Conservation (phyloP, 2,329 filamentous ascomycete species). For the Colletotrichum shisoi region DNA sequence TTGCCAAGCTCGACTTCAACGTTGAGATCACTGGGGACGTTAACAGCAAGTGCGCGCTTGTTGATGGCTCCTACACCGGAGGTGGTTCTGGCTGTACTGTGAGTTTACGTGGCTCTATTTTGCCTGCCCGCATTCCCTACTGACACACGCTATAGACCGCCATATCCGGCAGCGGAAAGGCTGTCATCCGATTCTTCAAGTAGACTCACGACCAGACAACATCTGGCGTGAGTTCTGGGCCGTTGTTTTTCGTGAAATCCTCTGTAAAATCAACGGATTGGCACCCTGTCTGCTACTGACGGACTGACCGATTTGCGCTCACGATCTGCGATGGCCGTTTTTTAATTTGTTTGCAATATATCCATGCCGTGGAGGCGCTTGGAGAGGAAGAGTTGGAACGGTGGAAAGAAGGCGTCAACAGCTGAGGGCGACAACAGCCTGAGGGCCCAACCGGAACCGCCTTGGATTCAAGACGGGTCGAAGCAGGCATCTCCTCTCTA, state of each 20-base stretch:
- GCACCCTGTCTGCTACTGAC: slow-evolving; percentile 26
- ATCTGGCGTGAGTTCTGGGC: slow-evolving; percentile 38
- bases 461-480: slow-evolving; percentile 18
- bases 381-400: slow-evolving; percentile 38
- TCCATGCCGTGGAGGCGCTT: slow-evolving; percentile 35
- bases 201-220: slow-evolving; percentile 40
- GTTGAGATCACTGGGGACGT: slow-evolving; percentile 77
- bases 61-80: slow-evolving; percentile 68
- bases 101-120: slow-evolving; percentile 54
- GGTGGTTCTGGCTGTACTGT: slow-evolving; percentile 79
- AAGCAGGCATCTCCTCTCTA: slow-evolving; percentile 29
- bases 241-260: slow-evolving; percentile 42
- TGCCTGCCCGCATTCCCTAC: neutral
- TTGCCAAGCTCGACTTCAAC: slow-evolving; percentile 75
- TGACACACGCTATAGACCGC: slow-evolving; percentile 50
- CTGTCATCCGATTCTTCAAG: slow-evolving; percentile 56
- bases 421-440: slow-evolving; percentile 20
- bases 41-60: slow-evolving; percentile 67
- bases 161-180: slow-evolving; percentile 53
- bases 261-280: slow-evolving; percentile 35
- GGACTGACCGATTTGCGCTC: slow-evolving; percentile 33
- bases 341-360: slow-evolving; percentile 38
- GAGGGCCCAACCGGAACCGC: slow-evolving; percentile 31
- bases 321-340: slow-evolving; percentile 38
- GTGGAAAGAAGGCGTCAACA: slow-evolving; percentile 21